A percentile compares a stretch with the other conserved stretches of the same genome.
Conservation (phyloP, 129 eudicot genomes). For the Artemisia tridentata region DNA sequence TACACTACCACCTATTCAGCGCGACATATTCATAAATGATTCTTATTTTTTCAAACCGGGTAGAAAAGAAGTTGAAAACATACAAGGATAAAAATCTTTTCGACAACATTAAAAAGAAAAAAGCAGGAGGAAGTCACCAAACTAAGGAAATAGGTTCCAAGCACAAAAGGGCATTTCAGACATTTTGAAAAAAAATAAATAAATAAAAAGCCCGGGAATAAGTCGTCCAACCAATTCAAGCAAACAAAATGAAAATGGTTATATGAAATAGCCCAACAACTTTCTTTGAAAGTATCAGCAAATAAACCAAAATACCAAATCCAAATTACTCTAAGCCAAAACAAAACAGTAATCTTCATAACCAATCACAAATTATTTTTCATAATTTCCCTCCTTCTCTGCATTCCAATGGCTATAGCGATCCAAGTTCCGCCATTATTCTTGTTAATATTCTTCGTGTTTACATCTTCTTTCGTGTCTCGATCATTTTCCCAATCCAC, state of each 20-base stretch:
- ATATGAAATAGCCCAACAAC: constrained; percentile 35
- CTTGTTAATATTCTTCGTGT: constrained; percentile 19
- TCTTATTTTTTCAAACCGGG: neutral
- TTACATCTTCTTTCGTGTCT: constrained; percentile 15
- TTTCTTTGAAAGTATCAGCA: constrained; percentile 34
- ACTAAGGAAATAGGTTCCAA: constrained; percentile 9
- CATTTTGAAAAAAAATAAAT: neutral
- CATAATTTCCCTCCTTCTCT: constrained; percentile 24
- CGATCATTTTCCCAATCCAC: constrained; percentile 23
- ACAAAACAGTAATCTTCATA: constrained; percentile 19
- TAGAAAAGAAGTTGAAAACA: neutral
- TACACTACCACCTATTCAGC: neutral
- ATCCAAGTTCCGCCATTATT: constrained; percentile 23
- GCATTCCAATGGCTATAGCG: constrained; percentile 26
- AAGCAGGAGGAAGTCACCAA: neutral
- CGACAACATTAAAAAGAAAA: neutral
- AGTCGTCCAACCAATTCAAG: constrained; percentile 22
- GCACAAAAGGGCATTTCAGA: constrained; percentile 16
- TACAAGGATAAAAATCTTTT: neutral
- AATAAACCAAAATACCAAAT: constrained; percentile 31
- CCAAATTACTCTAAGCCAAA: constrained; percentile 30
- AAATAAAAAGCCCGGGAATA: constrained; percentile 9
- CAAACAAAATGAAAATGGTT: constrained; percentile 13
- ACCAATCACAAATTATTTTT: constrained; percentile 16
- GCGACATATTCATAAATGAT: neutral